Percentiles rank a stretch among this genome's conserved stretches.
phyloP scores from a whole-genome alignment of 2,329 filamentous ascomycete genomes.

The Tolypocladium pustulatum region DNA sequence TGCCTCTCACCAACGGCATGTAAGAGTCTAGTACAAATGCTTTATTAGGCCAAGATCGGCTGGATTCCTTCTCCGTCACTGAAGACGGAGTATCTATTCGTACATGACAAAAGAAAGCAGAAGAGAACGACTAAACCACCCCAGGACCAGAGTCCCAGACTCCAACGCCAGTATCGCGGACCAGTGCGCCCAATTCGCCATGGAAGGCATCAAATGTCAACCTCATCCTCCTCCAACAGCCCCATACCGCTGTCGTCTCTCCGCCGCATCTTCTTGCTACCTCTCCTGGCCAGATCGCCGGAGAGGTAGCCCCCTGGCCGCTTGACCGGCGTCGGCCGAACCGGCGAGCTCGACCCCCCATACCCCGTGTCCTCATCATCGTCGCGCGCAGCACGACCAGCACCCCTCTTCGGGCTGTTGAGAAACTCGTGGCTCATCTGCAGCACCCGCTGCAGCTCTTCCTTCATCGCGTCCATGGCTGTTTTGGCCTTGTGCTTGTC shows the following conservation, averaged over 20 bases:
- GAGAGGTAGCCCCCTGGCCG: constrained; percentile 11
- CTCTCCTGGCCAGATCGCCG: constrained; percentile 17
- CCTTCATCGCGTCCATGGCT: constrained; percentile 39
- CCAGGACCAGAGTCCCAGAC: too few relatives aligned
- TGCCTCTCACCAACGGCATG: not conserved
- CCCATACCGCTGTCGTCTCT: constrained; percentile 45
- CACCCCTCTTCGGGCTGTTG: not conserved
- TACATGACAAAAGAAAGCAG: not conserved
- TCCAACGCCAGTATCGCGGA: not conserved
- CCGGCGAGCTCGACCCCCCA: not conserved
- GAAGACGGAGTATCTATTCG: not conserved
- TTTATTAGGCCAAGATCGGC: not conserved
- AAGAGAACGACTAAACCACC: not conserved
- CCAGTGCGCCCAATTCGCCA: not conserved
- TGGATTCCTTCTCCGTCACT: not conserved
- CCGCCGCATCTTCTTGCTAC: constrained; percentile 29
- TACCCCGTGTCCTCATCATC: not conserved
- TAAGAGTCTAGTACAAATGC: not conserved
- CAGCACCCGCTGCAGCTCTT: constrained; percentile 38
- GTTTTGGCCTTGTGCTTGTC: constrained; percentile 29
- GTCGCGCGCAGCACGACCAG: not conserved
- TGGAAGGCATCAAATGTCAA: constrained; percentile 15
- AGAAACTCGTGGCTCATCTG: constrained; percentile 35
- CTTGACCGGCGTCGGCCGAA: not conserved
- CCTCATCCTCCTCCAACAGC: constrained; percentile 42